Evolutionary conservation across 306 rosid species (phyloP).

Genomic region (Heteromeles arbutifolia): DNA sequence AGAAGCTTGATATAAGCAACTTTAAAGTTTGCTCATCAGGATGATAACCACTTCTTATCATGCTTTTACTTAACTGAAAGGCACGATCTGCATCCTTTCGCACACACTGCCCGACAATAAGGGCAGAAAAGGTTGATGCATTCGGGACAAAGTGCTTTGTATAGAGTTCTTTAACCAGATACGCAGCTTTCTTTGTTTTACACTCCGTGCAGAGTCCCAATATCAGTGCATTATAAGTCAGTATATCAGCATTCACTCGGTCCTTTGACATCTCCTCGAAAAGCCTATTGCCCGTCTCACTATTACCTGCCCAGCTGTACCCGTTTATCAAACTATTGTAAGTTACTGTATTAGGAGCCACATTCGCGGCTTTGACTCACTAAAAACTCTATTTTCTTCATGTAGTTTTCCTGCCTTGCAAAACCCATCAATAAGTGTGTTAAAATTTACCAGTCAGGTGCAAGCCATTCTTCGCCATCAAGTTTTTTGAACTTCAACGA

Average conservation of each 20-base stretch:
- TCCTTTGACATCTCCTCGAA: slow-evolving; percentile 64
- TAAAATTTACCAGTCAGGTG: slow-evolving; percentile 55
- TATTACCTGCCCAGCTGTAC: slow-evolving; percentile 48
- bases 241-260: slow-evolving; percentile 55
- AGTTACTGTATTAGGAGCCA: slow-evolving; percentile 59
- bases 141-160: slow-evolving; percentile 54
- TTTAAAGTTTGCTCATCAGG: too few relatives aligned
- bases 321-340: slow-evolving; percentile 73
- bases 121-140: slow-evolving; percentile 70
- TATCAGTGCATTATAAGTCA: slow-evolving; percentile 78
- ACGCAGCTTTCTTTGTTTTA: slow-evolving; percentile 75
- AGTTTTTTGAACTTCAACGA: slow-evolving; percentile 45
- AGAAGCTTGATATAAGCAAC: too few relatives aligned
- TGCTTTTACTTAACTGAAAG: slow-evolving; percentile 57
- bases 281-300: slow-evolving; percentile 54
- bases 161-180: slow-evolving; percentile 59
- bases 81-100: slow-evolving; percentile 61
- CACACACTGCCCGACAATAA: slow-evolving; percentile 57
- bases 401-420: slow-evolving; percentile 60
- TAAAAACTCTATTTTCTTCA: slow-evolving; percentile 57
- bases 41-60: slow-evolving; percentile 53
- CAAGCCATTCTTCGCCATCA: slow-evolving; percentile 52
- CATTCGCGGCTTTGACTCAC: slow-evolving; percentile 54
- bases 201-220: slow-evolving; percentile 81
- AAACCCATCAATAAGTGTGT: slow-evolving; percentile 40